phyloP scores from a whole-genome alignment of 169 alveolate genomes.

The Cryptosporidium bovis region DNA sequence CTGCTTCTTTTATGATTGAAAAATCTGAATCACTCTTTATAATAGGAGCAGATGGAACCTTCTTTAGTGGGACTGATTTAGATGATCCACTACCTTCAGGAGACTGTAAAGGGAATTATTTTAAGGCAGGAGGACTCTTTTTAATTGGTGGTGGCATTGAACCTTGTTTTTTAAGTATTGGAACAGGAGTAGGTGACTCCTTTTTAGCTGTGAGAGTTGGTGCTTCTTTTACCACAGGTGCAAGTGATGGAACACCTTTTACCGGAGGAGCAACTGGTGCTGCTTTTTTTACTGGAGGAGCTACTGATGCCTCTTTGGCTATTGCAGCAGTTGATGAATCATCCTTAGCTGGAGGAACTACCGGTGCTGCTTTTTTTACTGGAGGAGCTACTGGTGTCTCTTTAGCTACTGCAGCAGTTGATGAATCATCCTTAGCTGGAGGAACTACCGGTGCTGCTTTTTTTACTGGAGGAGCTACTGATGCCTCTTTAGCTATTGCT shows the following conservation, averaged over 20 bases:
- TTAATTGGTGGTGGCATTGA: neutral
- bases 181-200: conserved; percentile 14
- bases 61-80: neutral
- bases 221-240: neutral
- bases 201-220: conserved; percentile 8
- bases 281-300: neutral
- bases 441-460: neutral
- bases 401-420: neutral
- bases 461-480: neutral
- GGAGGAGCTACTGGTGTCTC: neutral
- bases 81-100: neutral
- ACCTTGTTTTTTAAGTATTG: conserved; percentile 10
- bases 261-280: conserved; percentile 10
- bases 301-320: neutral
- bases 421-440: neutral
- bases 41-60: conserved; percentile 4
- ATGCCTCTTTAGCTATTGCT: neutral
- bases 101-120: neutral
- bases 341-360: neutral
- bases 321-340: neutral
- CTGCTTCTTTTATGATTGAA: neutral
- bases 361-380: neutral
- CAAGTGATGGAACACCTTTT: neutral
- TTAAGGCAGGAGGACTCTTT: neutral
- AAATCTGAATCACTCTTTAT: neutral